These are phyloP conservation scores for Brassica napus DNA, from an alignment of 345 rosid species.

Conservation along the genomic window Da-Ae NC_063452.1:9950001-9950500, in stretches of 20 bases:
- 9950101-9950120: not conserved
- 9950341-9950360: not conserved
- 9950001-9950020: not conserved
- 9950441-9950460: conserved; percentile 12
- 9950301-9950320: not conserved
- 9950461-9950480: conserved; percentile 72
- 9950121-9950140: not conserved
- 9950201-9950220: not conserved
- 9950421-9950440: not conserved
- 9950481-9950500: conserved; percentile 91
- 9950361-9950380: not conserved
- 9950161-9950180: not conserved
- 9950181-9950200: not conserved
- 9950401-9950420: not conserved
- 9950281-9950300: not conserved
- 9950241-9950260: not conserved
- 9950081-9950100: not conserved
- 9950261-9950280: not conserved
- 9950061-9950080: not conserved
- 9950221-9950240: not conserved
- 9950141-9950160: not conserved
- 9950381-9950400: not conserved
- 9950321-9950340: not conserved
- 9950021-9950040: not conserved
- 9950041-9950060: not conserved